A percentile compares a stretch with the other conserved stretches of the same genome.
Evolutionary conservation across 176 grass and related monocot genomes (phyloP).

Genomic region (Ensete ventricosum): DNA sequence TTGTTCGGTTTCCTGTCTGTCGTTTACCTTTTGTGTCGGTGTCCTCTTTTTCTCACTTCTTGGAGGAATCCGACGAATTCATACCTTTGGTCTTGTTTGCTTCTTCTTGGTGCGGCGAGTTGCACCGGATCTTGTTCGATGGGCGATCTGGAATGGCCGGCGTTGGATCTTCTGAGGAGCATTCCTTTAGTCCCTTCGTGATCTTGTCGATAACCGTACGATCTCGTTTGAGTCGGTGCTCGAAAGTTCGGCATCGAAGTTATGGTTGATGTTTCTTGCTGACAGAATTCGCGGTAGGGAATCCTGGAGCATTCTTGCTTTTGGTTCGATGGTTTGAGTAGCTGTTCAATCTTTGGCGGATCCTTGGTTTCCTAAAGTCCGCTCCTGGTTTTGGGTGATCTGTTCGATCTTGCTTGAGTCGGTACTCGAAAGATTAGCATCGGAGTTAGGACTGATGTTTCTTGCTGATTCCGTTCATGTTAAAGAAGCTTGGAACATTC

Average conservation of each 20-base stretch:
- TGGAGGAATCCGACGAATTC: neutral
- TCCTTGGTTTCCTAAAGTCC: too few species aligned
- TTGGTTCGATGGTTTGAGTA: neutral
- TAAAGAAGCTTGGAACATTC: too few species aligned
- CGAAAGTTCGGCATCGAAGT: neutral
- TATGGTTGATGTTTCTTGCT: neutral
- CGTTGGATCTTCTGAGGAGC: neutral
- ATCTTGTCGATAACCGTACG: neutral
- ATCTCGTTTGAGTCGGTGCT: too few species aligned
- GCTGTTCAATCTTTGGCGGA: neutral
- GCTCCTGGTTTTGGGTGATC: too few species aligned
- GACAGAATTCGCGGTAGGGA: neutral
- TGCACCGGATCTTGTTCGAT: neutral
- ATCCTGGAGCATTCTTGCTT: neutral
- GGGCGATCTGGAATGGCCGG: neutral
- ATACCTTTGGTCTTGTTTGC: neutral
- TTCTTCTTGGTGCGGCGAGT: neutral
- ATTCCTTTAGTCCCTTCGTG: neutral
- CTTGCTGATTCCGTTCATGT: too few species aligned
- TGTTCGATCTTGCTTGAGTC: too few species aligned
- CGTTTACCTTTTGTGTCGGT: neutral
- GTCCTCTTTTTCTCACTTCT: neutral
- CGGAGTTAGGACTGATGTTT: too few species aligned
- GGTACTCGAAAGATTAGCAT: too few species aligned
- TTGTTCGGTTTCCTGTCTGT: neutral